Evolutionary conservation across 305 asterid species (phyloP), one percentile per base, ranked within the genome.

Genomic region (Plantago coronopus): DNA sequence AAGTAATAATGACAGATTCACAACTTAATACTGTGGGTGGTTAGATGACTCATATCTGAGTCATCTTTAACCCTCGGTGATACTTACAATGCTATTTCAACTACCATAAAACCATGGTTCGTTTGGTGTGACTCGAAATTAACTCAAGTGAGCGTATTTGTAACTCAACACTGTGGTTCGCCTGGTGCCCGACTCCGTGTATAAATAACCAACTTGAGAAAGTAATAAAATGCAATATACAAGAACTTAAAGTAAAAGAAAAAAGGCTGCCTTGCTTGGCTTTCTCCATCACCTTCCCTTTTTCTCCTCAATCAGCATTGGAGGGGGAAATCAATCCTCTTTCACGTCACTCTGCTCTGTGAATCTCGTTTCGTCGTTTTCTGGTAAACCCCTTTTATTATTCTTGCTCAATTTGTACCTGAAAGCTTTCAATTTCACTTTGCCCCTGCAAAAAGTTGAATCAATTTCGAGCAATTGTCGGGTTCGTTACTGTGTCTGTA

Each of bases 241-340:
- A 20, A 51, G 38, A 8, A 15, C 0, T 18, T 22, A 61, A 61
- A 49, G 25, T 56, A 57, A 0, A 62, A 48, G 55, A 12, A 19
- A 75, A 55, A 34, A 46, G 38, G 48, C 17, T 29, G 19, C 48
- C 55, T 62, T 43, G 69, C 54, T 50, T 61, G 53, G 67, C 74
- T 55, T 65, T 57, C 65, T 47, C 72, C 64, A 46, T 65, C 73
- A 57, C 13, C 74, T 45, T 64, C 22, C 42, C 73, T 54, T 45
- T 65, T 20, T 48, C 73, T 58, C 70, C 65, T 66, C 75, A 61
- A 57, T 64, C 73, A 64, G 82, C 77, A 74, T 59, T 71, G 68
- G 77, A 69, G 83, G 77, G 68, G 64, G 56, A 46, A 40, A 57
- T 59, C 73, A 25, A 61, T 23, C 57, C 50, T 21, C 61, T 44